Evolutionary conservation across 2,329 filamentous ascomycete species (phyloP), one percentile per base, ranked within the genome.

Genomic region (Venturia carpophila): DNA sequence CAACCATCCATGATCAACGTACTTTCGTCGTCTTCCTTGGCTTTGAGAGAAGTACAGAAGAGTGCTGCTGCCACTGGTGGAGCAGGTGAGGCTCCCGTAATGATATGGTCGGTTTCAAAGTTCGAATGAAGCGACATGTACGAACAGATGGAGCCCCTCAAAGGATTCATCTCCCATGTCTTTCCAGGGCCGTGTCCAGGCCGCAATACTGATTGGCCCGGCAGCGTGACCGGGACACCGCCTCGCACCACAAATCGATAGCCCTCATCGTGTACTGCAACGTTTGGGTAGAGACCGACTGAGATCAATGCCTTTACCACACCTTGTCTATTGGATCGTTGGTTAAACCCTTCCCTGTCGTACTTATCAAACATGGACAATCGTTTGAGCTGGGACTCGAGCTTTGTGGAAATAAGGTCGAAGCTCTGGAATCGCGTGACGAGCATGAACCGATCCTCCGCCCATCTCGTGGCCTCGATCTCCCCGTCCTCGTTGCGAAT

Each of bases 271-370:
- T 52, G 27, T 69, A 75, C 70, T 3, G 75, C 80, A 34, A 83
- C 60, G 62, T 82, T 81, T 2, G 79, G 78, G 65, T 78, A 75
- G 27, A 77, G 69, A 13, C 79, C 79, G 21, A 79, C 76, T 15
- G 79, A 67, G 4, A 78, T 68, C n/a, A 84, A 71, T 17, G 78
- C 76, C 66, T 79, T 81, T 64, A 83, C 73, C 34, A 84, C 72
- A 0, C 73, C 69, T 0, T 71, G 65, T 47, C 77, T 78, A 42
- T 73, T 65, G 3, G 80, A 79, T 69, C 82, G 79, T 37, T 71
- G 68, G 65, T 84, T 83, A 41, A 81, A 69, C 2, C 49, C 43
- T 11, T 69, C 69, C 4, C 71, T 69, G 41, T 70, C 70, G 21
- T 58, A 52, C 19, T 49, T 39, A 13, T 55, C 55, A 71, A 34